phyloP scores from a whole-genome alignment of 352 stramenopile genomes.

The Pythium coloratum region DNA sequence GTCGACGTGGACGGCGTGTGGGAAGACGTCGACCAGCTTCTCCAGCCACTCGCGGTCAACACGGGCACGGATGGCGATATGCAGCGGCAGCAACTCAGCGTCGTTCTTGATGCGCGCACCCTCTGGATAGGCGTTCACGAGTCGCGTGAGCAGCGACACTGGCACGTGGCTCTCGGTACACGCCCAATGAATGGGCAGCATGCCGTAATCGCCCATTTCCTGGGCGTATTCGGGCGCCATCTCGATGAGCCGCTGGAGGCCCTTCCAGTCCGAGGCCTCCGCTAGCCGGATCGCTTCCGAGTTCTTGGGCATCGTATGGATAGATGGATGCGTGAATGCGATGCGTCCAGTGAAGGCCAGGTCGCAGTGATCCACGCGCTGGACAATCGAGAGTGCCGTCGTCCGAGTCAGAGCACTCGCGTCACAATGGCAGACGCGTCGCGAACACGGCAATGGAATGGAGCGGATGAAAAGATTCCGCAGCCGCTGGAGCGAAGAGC shows the following conservation, averaged over 20 bases:
- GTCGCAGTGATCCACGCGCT: too few species aligned
- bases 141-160: slow-evolving; percentile 53
- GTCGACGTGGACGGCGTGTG: slow-evolving; percentile 42
- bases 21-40: slow-evolving; percentile 54
- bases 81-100: slow-evolving; percentile 64
- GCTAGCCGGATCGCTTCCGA: slow-evolving; percentile 75
- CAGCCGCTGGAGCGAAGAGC: too few species aligned
- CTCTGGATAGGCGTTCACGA: slow-evolving; percentile 64
- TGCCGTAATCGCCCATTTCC: slow-evolving; percentile 68
- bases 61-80: slow-evolving; percentile 74
- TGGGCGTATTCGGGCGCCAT: slow-evolving; percentile 44
- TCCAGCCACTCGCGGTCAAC: slow-evolving; percentile 50
- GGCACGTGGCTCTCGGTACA: slow-evolving; percentile 70
- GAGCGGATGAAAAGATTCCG: too few species aligned
- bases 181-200: slow-evolving; percentile 84
- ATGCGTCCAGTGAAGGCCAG: neutral
- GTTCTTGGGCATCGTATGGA: slow-evolving; percentile 25
- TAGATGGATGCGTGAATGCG: neutral
- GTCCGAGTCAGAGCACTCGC: too few species aligned
- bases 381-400: too few species aligned
- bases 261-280: slow-evolving; percentile 76
- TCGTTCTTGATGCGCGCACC: slow-evolving; percentile 61
- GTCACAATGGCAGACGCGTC: too few species aligned
- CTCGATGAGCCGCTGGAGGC: slow-evolving; percentile 63
- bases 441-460: too few species aligned